phyloP scores from a whole-genome alignment of 108 stramenopile genomes.

The Nannochloropsis granulata region DNA sequence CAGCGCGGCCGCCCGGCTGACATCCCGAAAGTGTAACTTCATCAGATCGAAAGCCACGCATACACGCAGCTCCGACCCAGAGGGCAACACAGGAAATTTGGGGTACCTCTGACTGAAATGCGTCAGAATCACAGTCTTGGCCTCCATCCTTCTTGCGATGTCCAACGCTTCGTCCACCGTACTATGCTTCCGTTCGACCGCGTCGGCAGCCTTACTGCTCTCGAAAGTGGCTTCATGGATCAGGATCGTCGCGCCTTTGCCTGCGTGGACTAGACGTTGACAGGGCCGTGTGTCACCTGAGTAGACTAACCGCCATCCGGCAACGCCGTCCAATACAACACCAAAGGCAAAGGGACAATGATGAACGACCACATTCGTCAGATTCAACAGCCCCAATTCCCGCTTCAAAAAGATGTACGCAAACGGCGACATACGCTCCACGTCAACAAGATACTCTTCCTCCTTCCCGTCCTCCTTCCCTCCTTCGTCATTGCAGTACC shows the following conservation, averaged over 20 bases:
- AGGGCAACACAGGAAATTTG: slow-evolving; percentile 49
- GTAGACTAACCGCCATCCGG: slow-evolving; percentile 67
- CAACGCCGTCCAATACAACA: slow-evolving; percentile 51
- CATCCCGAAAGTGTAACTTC: background rate
- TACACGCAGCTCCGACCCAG: background rate
- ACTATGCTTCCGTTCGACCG: slow-evolving; percentile 67
- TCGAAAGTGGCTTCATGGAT: slow-evolving; percentile 98
- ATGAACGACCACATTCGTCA: background rate
- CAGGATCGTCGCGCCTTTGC: slow-evolving; percentile 54
- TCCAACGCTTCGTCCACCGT: slow-evolving; percentile 52
- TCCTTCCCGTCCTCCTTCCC: background rate
- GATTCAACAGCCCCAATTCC: background rate
- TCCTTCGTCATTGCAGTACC: background rate
- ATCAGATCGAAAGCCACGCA: slow-evolving; percentile 29
- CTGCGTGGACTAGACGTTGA: slow-evolving; percentile 46
- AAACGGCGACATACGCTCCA: background rate
- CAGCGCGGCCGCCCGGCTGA: background rate
- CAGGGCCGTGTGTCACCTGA: slow-evolving; percentile 92
- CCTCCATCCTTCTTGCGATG: slow-evolving; percentile 60
- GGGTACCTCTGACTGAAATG: slow-evolving; percentile 97
- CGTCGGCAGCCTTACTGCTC: slow-evolving; percentile 80
- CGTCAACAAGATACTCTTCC: background rate
- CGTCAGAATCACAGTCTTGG: slow-evolving; percentile 55
- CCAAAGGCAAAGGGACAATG: slow-evolving; percentile 61
- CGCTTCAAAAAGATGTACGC: background rate